These are phyloP conservation scores for Manihot esculenta DNA, from an alignment of 441 rosid species.

Conservation along the genomic window DNA sequence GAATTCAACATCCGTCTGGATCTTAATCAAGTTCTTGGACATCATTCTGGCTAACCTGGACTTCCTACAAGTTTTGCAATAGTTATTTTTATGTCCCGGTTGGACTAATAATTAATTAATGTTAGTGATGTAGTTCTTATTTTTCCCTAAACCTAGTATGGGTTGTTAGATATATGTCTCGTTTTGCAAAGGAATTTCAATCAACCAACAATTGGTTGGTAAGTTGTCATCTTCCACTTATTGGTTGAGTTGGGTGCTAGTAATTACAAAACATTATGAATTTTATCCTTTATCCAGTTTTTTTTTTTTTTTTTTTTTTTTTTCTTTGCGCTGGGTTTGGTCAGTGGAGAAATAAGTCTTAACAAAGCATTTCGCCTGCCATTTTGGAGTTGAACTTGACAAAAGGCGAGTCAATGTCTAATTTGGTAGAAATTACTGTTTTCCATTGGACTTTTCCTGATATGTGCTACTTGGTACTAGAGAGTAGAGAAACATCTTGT, in stretches of 20 bases:
- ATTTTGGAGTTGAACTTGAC: slow-evolving; percentile 4
- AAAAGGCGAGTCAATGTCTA: not conserved
- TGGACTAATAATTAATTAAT: too few relatives aligned
- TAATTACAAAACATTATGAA: not conserved
- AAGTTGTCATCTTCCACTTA: not conserved
- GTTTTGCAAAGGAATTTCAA: not conserved
- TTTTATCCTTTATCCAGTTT: not conserved
- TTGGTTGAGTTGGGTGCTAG: not conserved
- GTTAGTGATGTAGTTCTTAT: too few relatives aligned
- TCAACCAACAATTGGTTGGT: not conserved
- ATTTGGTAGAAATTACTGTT: not conserved
- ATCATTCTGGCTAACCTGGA: not conserved
- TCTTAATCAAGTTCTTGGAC: not conserved
- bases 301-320: too few relatives aligned
- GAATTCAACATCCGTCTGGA: not conserved
- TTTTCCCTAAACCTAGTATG: too few relatives aligned
- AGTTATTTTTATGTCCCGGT: too few relatives aligned
- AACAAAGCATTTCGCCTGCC: not conserved
- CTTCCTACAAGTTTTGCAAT: not conserved
- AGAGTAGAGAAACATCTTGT: not conserved
- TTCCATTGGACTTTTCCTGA: not conserved
- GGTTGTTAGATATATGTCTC: not conserved
- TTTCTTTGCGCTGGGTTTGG: too few relatives aligned
- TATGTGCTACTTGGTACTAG: not conserved
- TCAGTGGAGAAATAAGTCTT: slow-evolving; percentile 10